These are phyloP conservation scores for Pyrus communis DNA, from an alignment of 306 rosid species.

Conservation along the genomic window DNA sequence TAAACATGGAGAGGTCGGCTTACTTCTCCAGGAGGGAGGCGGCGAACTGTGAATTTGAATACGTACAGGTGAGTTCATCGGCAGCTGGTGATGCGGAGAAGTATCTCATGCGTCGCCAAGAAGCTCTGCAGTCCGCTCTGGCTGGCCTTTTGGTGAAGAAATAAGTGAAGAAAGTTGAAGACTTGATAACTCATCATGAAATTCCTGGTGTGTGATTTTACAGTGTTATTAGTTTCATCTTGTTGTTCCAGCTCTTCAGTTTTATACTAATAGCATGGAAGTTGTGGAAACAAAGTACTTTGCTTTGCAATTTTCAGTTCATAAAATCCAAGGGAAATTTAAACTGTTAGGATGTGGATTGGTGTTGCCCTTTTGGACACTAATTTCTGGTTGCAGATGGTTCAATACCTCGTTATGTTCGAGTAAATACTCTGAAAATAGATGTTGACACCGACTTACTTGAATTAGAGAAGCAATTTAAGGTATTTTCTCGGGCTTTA, in stretches of 20 bases:
- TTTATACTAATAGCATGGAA: background rate
- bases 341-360: background rate
- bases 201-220: constrained; percentile 44
- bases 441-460: constrained; percentile 57
- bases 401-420: constrained; percentile 69
- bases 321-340: background rate
- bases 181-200: constrained; percentile 46
- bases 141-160: constrained; percentile 41
- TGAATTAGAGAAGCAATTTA: constrained; percentile 47
- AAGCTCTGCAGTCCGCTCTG: constrained; percentile 42
- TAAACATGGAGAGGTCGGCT: constrained; percentile 71
- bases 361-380: background rate
- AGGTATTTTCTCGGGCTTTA: constrained; percentile 28
- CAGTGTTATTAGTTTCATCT: background rate
- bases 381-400: constrained; percentile 44
- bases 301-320: too few relatives aligned
- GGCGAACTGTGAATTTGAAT: constrained; percentile 30
- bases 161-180: constrained; percentile 46
- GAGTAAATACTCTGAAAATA: constrained; percentile 53
- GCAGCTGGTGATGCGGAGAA: constrained; percentile 71
- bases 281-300: background rate
- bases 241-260: background rate
- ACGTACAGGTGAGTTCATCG: constrained; percentile 39
- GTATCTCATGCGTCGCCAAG: constrained; percentile 51
- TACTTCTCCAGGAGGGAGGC: constrained; percentile 76